A percentile compares a stretch with the other conserved stretches of the same genome.
Evolutionary conservation across 352 stramenopile species (phyloP).

Genomic region (Phytophthora litchii): DNA sequence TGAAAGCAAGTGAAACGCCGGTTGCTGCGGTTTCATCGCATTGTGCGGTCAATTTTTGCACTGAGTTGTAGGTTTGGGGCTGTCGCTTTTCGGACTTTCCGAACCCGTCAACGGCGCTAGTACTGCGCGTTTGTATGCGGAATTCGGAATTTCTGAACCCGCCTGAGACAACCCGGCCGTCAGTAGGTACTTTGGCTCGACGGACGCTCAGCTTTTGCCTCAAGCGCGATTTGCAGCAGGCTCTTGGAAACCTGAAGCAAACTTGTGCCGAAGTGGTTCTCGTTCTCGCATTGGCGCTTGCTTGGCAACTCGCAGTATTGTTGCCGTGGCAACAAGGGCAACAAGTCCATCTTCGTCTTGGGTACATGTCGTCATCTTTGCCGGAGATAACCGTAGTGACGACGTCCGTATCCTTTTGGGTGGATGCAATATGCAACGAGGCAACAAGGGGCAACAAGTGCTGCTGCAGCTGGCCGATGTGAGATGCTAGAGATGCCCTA

Average conservation of each 20-base stretch:
- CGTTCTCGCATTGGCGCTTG: neutral
- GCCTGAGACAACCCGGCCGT: constrained; percentile 12
- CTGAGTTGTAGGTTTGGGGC: constrained; percentile 14
- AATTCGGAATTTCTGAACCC: constrained; percentile 7
- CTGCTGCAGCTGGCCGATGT: neutral
- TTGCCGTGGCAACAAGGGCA: neutral
- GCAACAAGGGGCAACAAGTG: neutral
- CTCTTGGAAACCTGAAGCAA: constrained; percentile 9
- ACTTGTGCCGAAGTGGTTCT: neutral
- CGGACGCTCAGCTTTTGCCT: constrained; percentile 12
- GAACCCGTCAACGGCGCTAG: constrained; percentile 1
- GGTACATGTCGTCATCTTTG: neutral
- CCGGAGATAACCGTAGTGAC: constrained; percentile 8
- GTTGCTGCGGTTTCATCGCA: constrained; percentile 10
- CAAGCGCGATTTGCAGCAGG: constrained; percentile 8
- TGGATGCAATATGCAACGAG: neutral
- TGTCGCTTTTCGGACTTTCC: constrained; percentile 8
- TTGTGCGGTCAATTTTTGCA: constrained; percentile 27
- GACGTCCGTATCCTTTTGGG: constrained; percentile 13
- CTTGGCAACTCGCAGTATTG: neutral
- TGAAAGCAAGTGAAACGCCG: constrained; percentile 25
- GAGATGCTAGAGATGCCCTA: neutral
- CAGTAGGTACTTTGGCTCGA: neutral
- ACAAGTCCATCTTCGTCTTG: neutral
- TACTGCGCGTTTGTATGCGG: constrained; percentile 10